phyloP scores from a whole-genome alignment of 2,329 filamentous ascomycete genomes.

The Cyanodermella asteris region DNA sequence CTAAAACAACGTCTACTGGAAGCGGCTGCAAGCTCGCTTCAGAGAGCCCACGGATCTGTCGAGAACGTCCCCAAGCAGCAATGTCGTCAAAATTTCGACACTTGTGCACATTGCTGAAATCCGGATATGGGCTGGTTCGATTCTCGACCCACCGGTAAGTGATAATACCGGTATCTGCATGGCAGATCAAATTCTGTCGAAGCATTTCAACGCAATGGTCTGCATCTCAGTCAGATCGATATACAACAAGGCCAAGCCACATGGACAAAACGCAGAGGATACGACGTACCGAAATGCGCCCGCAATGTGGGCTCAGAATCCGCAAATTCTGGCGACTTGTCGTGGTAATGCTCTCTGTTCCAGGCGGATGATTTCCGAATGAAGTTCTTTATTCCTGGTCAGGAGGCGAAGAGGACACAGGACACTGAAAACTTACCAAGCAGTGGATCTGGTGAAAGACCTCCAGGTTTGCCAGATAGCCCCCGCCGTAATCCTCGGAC shows the following conservation, averaged over 20 bases:
- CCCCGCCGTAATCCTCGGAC: slow-evolving; percentile 4
- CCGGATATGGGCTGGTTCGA: slow-evolving; percentile 4
- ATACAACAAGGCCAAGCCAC: not conserved
- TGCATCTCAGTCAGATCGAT: slow-evolving; percentile 3
- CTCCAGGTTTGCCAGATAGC: slow-evolving; percentile 6
- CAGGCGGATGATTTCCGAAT: too few relatives aligned
- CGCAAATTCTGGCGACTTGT: too few relatives aligned
- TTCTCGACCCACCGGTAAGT: slow-evolving; percentile 6
- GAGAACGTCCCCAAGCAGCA: slow-evolving; percentile 1
- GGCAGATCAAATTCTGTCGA: slow-evolving; percentile 7
- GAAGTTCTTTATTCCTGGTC: too few relatives aligned
- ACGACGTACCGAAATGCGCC: too few relatives aligned
- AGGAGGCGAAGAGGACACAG: too few relatives aligned
- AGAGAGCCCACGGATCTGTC: too few relatives aligned
- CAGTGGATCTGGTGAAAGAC: slow-evolving; percentile 8
- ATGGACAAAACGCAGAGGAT: too few relatives aligned
- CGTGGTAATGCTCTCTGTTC: too few relatives aligned
- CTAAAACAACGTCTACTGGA: too few relatives aligned
- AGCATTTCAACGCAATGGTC: slow-evolving; percentile 9
- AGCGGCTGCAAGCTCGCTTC: too few relatives aligned
- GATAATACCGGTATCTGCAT: slow-evolving; percentile 6
- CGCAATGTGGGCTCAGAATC: too few relatives aligned
- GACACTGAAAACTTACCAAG: slow-evolving; percentile 5
- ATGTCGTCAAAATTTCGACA: slow-evolving; percentile 6
- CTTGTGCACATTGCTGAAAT: slow-evolving; percentile 7